Evolutionary conservation across 352 stramenopile species (phyloP), one percentile per base, ranked within the genome.

Genomic region (Phytophthora podocarpi): DNA sequence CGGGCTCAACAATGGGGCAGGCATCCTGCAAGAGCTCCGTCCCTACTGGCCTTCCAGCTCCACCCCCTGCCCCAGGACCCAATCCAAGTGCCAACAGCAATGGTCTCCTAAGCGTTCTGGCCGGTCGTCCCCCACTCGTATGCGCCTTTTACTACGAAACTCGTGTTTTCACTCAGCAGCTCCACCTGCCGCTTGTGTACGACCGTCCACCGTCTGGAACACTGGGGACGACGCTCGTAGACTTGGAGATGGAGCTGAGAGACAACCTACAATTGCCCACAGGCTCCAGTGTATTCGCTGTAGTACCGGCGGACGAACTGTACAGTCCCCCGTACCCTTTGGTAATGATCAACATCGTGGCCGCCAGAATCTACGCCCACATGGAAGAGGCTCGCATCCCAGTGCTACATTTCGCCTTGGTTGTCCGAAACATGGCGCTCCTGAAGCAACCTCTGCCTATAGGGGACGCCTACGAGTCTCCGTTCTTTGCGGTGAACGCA

Each of bases 291-390:
- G 75, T 93, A 0, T 95, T 95, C 41, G 84, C 80, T 0, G 74
- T 95, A 12, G 66, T 85, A 31, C 86, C 82, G 1, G 86, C 83
- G 9, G 70, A 91, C 7, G 86, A 95, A 56, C 68, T 90, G 37
- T 95, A 93, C 54, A 89, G 77, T 18, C 86, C 86, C 21, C 76
- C 82, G 51, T 88, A 84, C 48, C 86, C 86, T 49, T 72, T 95
- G 43, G 78, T 87, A 40, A 89, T 95, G 72, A 72, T 95, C 78
- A 95, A 95, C 56, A 81, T 80, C 9, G 58, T 91, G 12, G 84
- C 80, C 0, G 30, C 54, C 0, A 56, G 60, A 28, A 34, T 92
- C 8, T 82, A 85, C 43, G 50, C 69, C 39, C 66, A 66, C 45
- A 74, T 77, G 46, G 71, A 85, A 48, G 40, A 35, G 32, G 42